Base-by-base conservation (phyloP, 2,329 filamentous ascomycete genomes). In the Berkeleyomyces rouxiae region DNA sequence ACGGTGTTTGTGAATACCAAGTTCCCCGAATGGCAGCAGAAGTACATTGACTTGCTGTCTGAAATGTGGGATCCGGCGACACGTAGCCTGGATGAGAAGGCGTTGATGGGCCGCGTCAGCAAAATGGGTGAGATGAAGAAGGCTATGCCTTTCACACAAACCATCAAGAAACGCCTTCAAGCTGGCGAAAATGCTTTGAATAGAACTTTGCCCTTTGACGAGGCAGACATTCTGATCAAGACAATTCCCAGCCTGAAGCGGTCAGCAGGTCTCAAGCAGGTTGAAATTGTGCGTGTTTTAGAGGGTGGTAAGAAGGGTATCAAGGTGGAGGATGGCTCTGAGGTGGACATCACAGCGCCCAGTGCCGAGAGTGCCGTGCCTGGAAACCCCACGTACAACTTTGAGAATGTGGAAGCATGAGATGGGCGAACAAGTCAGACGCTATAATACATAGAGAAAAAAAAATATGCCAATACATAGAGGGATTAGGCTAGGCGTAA, bases 61-160 rank as follows among this genome's bases (percentile, higher is more conserved):
- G 80, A 87, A 69, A 77, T 83, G 66, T 90, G 90, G 75, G 80
- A 88, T 65, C 73, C 79, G 16, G 71, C 70, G 66, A 82, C 76
- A 67, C 77, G 87, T 67, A 76, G 77, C 7, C 75, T 87, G 67
- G 85, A 95, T 70, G 88, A 95, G 72, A 95, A 95, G 77, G 83
- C 82, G 63, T 77, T 96, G 57, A 88, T 84, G 69, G 84, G 83
- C 67, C 82, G 84, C 70, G 85, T 96, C 64, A 84, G 83, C 68
- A 95, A 95, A 78, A 79, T 90, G 70, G 84, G 84, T 51, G 88
- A 95, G 75, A 90, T 90, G 81, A 99, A 97, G 83, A 93, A 95
- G 76, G 92, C 90, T 2, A 97, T 97, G 92, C 93, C 93, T 0
- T 97, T 96, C 70, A 85, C 96, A 59, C 91, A 97, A 76, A 76